phyloP scores from a whole-genome alignment of 176 grass and related monocot genomes.

The Leersia perrieri region DNA sequence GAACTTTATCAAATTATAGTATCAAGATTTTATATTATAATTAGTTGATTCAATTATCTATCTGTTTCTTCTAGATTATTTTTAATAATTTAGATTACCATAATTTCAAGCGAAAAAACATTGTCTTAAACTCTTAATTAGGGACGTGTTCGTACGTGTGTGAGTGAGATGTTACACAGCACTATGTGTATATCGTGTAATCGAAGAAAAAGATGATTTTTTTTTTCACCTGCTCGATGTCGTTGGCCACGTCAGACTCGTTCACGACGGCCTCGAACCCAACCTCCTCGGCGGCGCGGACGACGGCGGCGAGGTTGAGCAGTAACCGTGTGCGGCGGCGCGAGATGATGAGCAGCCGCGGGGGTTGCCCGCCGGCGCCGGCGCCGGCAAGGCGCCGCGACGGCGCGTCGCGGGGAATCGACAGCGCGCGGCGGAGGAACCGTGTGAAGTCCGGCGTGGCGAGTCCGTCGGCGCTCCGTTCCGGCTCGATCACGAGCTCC shows the following conservation, averaged over 20 bases:
- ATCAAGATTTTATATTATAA: too few species aligned
- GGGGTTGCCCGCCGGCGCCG: constrained; percentile 22
- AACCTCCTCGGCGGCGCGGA: constrained; percentile 44
- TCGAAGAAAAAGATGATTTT: too few species aligned
- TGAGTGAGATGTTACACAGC: too few species aligned
- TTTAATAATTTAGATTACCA: too few species aligned
- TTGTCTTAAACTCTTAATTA: too few species aligned
- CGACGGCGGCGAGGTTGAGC: constrained; percentile 49
- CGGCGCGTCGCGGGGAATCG: constrained; percentile 54
- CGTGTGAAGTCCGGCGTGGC: constrained; percentile 70
- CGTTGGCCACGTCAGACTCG: constrained; percentile 57
- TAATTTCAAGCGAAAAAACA: too few species aligned
- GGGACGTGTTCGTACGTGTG: too few species aligned
- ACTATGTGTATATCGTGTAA: too few species aligned
- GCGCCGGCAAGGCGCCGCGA: constrained; percentile 17
- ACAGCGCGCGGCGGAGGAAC: constrained; percentile 63
- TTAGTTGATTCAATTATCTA: too few species aligned
- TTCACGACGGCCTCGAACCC: constrained; percentile 68
- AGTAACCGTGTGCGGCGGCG: constrained; percentile 51
- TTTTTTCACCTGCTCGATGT: constrained; percentile 37
- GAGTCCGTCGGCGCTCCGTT: constrained; percentile 39
- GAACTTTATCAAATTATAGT: too few species aligned
- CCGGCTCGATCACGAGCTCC: constrained; percentile 71
- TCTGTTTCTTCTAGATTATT: too few species aligned
- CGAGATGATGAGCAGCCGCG: constrained; percentile 76